Conservation (phyloP, 2,329 filamentous ascomycete species). For the Epichloe aotearoae region DNA sequence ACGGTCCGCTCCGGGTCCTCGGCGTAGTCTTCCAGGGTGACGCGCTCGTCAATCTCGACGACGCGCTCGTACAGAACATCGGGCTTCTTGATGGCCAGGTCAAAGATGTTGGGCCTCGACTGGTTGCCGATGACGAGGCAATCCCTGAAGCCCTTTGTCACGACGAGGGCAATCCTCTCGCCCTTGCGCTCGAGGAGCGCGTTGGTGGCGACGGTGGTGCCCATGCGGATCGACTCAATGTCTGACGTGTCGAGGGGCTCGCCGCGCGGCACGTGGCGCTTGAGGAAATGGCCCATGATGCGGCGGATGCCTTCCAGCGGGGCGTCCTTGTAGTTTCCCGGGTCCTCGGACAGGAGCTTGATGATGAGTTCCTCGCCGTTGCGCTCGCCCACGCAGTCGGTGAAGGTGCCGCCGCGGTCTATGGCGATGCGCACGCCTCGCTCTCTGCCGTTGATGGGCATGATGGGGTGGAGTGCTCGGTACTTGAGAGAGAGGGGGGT, state of each 20-base stretch:
- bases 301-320: conserved; percentile 58
- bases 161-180: conserved; percentile 55
- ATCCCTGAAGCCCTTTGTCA: conserved; percentile 61
- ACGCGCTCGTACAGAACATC: conserved; percentile 58
- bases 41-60: conserved; percentile 61
- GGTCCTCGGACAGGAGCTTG: conserved; percentile 60
- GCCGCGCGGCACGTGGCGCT: conserved; percentile 19
- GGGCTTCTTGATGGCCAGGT: conserved; percentile 54
- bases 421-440: conserved; percentile 34
- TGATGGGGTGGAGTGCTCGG: background rate
- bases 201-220: conserved; percentile 70
- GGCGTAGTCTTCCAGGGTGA: conserved; percentile 61
- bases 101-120: conserved; percentile 59
- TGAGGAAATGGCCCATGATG: conserved; percentile 22
- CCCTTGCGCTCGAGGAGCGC: conserved; percentile 64
- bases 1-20: conserved; percentile 44
- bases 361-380: conserved; percentile 56
- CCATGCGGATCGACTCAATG: conserved; percentile 60
- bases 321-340: conserved; percentile 58
- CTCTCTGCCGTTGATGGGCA: conserved; percentile 50
- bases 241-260: conserved; percentile 20
- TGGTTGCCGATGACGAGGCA: conserved; percentile 63
- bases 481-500: background rate
- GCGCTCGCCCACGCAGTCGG: conserved; percentile 53
- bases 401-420: conserved; percentile 42